phyloP scores from a whole-genome alignment of 2,329 filamentous ascomycete genomes.

The Xylaria polymorpha region DNA sequence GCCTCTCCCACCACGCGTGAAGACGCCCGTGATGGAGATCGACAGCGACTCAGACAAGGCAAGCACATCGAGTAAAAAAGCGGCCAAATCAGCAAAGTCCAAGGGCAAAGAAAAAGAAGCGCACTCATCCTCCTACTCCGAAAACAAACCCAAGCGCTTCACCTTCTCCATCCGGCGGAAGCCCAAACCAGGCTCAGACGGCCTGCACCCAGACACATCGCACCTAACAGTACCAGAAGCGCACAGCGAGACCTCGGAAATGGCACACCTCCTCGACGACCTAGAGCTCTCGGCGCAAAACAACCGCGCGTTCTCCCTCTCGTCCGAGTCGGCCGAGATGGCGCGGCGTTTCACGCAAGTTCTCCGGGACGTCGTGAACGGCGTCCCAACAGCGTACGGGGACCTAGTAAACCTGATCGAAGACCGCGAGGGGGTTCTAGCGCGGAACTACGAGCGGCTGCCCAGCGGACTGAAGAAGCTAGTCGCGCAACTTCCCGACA shows the following conservation, averaged over 20 bases:
- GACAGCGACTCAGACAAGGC: constrained; percentile 55
- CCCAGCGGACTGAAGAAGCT: constrained; percentile 86
- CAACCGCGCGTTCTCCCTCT: constrained; percentile 86
- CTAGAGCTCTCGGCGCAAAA: constrained; percentile 86
- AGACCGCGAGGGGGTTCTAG: constrained; percentile 70
- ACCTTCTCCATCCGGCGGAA: constrained; percentile 51
- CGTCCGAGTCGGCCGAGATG: constrained; percentile 84
- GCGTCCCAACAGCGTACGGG: constrained; percentile 91
- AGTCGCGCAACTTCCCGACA: constrained; percentile 84
- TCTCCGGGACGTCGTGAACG: constrained; percentile 91
- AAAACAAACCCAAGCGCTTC: constrained; percentile 53
- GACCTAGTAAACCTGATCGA: constrained; percentile 78
- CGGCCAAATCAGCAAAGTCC: constrained; percentile 3
- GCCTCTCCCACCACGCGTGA: constrained; percentile 65
- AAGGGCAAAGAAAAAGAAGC: constrained; percentile 51
- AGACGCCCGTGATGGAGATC: constrained; percentile 63
- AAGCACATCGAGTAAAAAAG: constrained; percentile 48
- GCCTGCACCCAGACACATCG: neutral
- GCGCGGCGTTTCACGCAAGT: constrained; percentile 87
- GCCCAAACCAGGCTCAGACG: constrained; percentile 6
- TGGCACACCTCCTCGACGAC: constrained; percentile 82
- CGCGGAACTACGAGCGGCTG: constrained; percentile 72
- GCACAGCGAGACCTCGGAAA: constrained; percentile 72
- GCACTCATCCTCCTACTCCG: no score
- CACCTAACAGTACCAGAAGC: constrained; percentile 47